These are phyloP conservation scores for Gynochthodes officinalis DNA, from an alignment of 257 asterid species.

Conservation along the genomic window DNA sequence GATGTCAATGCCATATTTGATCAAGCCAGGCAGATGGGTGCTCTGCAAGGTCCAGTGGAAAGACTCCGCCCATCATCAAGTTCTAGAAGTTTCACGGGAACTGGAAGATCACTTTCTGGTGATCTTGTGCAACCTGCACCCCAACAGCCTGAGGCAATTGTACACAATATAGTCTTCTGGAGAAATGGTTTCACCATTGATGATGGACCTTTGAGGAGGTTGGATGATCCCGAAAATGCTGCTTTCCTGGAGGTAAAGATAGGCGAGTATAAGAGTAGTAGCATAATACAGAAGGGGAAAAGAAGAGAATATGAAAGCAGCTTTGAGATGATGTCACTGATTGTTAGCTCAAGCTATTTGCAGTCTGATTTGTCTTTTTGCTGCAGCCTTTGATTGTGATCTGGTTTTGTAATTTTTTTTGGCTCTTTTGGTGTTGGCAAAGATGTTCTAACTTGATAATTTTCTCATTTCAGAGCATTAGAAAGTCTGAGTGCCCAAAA, in stretches of 20 bases:
- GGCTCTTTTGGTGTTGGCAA: background rate
- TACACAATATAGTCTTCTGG: slow-evolving; percentile 93
- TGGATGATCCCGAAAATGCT: slow-evolving; percentile 93
- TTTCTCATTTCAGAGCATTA: slow-evolving; percentile 64
- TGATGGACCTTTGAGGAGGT: slow-evolving; percentile 92
- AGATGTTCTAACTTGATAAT: background rate
- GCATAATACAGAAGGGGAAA: background rate
- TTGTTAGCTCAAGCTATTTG: background rate
- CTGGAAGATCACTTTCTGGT: slow-evolving; percentile 80
- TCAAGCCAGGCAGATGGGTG: slow-evolving; percentile 66
- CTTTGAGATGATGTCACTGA: background rate
- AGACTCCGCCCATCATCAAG: slow-evolving; percentile 65
- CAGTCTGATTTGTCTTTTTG: background rate
- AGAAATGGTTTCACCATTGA: slow-evolving; percentile 90
- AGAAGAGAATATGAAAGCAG: background rate
- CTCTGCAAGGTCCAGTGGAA: slow-evolving; percentile 59
- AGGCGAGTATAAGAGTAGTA: background rate
- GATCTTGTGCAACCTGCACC: slow-evolving; percentile 50
- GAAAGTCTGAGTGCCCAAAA: slow-evolving; percentile 82
- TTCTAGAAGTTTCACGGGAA: slow-evolving; percentile 76
- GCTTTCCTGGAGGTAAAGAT: slow-evolving; percentile 70
- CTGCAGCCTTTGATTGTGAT: background rate
- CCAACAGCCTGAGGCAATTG: slow-evolving; percentile 71
- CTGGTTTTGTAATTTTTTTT: background rate
- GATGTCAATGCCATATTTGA: slow-evolving; percentile 48